Evolutionary conservation across 345 rosid species (phyloP).

Genomic region (Euphorbia peplus): DNA sequence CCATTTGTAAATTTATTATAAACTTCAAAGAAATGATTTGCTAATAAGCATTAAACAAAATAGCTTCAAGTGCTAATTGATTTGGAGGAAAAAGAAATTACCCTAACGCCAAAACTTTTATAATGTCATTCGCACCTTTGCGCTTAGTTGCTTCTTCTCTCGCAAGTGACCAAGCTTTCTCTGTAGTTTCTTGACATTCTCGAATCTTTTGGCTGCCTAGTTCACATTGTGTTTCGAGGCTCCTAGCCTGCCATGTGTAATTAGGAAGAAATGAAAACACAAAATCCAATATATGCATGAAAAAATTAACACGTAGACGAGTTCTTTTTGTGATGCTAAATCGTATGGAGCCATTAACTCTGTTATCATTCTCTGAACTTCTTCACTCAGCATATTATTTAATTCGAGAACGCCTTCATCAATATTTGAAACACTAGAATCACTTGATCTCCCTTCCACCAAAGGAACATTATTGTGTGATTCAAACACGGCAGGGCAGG

Average conservation of each 20-base stretch:
- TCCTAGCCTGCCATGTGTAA: slow-evolving; percentile 36
- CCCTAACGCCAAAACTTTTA: slow-evolving; percentile 65
- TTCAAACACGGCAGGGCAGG: slow-evolving; percentile 44
- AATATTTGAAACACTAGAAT: slow-evolving; percentile 3
- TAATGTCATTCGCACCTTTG: slow-evolving; percentile 69
- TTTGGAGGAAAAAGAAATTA: slow-evolving; percentile 22
- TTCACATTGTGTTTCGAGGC: slow-evolving; percentile 56
- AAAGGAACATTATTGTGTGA: slow-evolving; percentile 24
- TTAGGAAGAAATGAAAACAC: neutral
- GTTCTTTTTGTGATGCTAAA: no score
- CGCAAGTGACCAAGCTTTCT: slow-evolving; percentile 57
- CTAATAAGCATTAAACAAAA: slow-evolving; percentile 2
- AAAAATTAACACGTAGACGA: no score
- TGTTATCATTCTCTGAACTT: slow-evolving; percentile 51
- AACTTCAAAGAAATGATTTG: neutral
- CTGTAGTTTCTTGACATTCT: slow-evolving; percentile 49
- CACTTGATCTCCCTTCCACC: slow-evolving; percentile 12
- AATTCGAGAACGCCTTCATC: slow-evolving; percentile 36
- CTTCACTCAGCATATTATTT: slow-evolving; percentile 47
- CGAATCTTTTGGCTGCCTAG: slow-evolving; percentile 50
- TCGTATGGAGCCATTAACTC: slow-evolving; percentile 37
- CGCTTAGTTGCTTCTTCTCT: slow-evolving; percentile 73
- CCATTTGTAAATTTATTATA: neutral
- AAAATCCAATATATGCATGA: neutral
- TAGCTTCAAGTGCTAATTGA: neutral